Conservation (phyloP, 106 monocot genomes). For the Agapanthus africanus region DNA sequence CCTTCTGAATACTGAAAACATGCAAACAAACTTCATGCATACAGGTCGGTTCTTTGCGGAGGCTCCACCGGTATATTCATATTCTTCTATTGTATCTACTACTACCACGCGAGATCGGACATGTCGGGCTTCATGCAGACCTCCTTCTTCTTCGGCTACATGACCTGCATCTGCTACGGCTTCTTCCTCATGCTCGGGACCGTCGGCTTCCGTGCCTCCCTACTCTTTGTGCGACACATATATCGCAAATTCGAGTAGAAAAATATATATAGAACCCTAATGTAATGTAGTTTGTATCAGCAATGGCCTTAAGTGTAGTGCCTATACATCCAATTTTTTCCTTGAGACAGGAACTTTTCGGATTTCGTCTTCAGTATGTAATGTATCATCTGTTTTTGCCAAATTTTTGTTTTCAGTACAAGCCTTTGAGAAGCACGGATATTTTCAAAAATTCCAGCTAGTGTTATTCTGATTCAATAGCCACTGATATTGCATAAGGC, state of each 20-base stretch:
- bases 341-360: too few species aligned
- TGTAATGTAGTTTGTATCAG: neutral
- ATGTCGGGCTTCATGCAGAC: constrained; percentile 34
- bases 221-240: constrained; percentile 24
- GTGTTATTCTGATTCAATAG: too few species aligned
- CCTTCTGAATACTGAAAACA: neutral
- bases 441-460: too few species aligned
- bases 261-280: constrained; percentile 7
- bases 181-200: constrained; percentile 31
- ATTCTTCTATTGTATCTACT: constrained; percentile 25
- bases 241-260: constrained; percentile 15
- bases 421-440: too few species aligned
- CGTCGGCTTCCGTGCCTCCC: constrained; percentile 20
- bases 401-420: too few species aligned
- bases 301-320: too few species aligned
- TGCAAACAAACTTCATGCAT: neutral
- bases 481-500: too few species aligned
- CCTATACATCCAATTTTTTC: too few species aligned
- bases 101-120: constrained; percentile 26
- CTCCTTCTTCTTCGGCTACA: constrained; percentile 34
- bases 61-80: constrained; percentile 25
- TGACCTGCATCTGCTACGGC: constrained; percentile 32
- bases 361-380: too few species aligned
- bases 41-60: constrained; percentile 22
- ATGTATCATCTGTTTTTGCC: too few species aligned